Percentiles rank a stretch among this genome's conserved stretches.
Evolutionary conservation across 2,329 filamentous ascomycete genomes (phyloP).

Genomic region (Dryadomyces quercivorus): DNA sequence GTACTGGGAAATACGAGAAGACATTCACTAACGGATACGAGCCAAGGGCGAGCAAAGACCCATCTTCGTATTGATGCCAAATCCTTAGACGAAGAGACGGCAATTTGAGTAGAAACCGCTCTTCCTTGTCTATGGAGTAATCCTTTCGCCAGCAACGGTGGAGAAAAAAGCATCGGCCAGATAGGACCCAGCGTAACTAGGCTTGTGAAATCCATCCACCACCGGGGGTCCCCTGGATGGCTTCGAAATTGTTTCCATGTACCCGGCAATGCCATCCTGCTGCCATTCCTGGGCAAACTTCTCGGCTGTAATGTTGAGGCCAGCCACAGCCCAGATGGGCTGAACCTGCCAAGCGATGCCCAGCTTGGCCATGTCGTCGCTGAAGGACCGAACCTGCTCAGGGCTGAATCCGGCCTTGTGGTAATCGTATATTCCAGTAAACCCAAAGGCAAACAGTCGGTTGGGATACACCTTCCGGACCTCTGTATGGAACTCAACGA

Average conservation of each 20-base stretch:
- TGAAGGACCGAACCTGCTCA: conserved; percentile 19
- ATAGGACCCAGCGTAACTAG: conserved; percentile 22
- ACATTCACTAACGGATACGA: too few relatives aligned
- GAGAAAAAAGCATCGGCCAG: conserved; percentile 25
- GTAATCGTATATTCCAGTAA: conserved; percentile 24
- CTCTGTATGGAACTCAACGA: conserved; percentile 23
- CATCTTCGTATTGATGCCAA: too few relatives aligned
- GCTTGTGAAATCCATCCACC: conserved; percentile 23
- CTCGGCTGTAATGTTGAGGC: conserved; percentile 21
- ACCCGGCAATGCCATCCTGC: conserved; percentile 23
- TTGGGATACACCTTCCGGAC: conserved; percentile 22
- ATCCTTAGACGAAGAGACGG: too few relatives aligned
- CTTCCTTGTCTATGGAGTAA: background rate
- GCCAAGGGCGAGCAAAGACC: too few relatives aligned
- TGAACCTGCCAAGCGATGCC: conserved; percentile 28
- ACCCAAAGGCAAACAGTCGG: conserved; percentile 25
- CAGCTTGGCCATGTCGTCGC: conserved; percentile 22
- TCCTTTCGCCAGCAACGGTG: conserved; percentile 18
- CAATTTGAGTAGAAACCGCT: too few relatives aligned
- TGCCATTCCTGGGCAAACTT: conserved; percentile 21
- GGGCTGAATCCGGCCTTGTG: conserved; percentile 21
- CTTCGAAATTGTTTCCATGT: conserved; percentile 17
- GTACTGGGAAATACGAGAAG: too few relatives aligned
- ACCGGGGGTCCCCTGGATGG: conserved; percentile 17
- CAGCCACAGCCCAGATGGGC: conserved; percentile 25